Conservation (phyloP, 306 rosid genomes). For the Urtica urens region DNA sequence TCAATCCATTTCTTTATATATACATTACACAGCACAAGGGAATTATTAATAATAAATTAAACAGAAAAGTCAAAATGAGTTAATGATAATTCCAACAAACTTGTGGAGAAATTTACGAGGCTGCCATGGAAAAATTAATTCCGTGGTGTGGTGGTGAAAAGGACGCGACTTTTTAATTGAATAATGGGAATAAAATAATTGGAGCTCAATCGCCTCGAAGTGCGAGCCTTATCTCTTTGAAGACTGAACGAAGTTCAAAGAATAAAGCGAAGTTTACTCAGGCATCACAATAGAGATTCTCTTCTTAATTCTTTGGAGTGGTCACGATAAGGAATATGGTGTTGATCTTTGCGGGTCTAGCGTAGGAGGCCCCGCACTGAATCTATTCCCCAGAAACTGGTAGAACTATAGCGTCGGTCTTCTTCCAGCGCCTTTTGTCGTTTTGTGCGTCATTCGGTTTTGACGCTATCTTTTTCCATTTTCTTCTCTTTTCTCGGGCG, state of each 20-base stretch:
- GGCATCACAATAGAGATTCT: too few relatives aligned
- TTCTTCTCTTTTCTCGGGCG: background rate
- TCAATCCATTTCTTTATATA: background rate
- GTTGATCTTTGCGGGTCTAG: too few relatives aligned
- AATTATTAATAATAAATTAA: too few relatives aligned
- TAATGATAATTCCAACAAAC: too few relatives aligned
- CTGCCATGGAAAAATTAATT: background rate
- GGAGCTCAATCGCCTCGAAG: slow-evolving; percentile 13
- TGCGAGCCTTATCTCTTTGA: slow-evolving; percentile 35
- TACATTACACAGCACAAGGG: too few relatives aligned
- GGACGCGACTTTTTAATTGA: slow-evolving; percentile 11
- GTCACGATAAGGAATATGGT: too few relatives aligned
- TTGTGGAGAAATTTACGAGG: too few relatives aligned
- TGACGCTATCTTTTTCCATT: too few relatives aligned
- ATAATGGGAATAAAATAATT: background rate
- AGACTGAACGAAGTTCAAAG: too few relatives aligned
- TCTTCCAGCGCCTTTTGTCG: background rate
- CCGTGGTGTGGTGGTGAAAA: slow-evolving; percentile 6
- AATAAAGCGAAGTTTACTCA: too few relatives aligned
- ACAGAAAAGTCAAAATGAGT: background rate
- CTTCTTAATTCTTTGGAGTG: too few relatives aligned
- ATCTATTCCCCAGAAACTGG: background rate
- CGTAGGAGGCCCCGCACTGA: slow-evolving; percentile 2
- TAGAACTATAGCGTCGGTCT: background rate
- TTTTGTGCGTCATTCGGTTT: too few relatives aligned